Evolutionary conservation across 139 green algal genomes (phyloP).

Genomic region (Asterochloris erici): DNA sequence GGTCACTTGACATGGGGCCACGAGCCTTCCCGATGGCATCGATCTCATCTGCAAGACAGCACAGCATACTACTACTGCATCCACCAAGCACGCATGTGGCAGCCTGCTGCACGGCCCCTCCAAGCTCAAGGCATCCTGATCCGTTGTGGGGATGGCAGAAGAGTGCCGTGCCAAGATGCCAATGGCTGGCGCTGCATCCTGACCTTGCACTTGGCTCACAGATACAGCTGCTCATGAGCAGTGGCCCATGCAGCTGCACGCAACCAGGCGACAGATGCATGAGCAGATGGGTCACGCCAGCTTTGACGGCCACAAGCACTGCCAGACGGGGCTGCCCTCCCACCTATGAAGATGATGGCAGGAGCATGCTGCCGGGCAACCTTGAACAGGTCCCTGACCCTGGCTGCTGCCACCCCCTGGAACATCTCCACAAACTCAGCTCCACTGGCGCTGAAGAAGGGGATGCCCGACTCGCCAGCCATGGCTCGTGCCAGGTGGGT

Average conservation of each 20-base stretch:
- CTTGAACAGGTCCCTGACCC: conserved; percentile 90
- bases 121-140: no score
- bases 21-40: conserved; percentile 91
- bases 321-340: no score
- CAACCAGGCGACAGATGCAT: no score
- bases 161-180: not conserved
- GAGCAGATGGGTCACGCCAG: no score
- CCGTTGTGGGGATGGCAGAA: not conserved
- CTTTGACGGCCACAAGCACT: no score
- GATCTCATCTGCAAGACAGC: conserved; percentile 85
- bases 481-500: conserved; percentile 95
- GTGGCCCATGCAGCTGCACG: no score
- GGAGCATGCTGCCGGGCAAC: conserved; percentile 89
- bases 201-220: no score
- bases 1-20: conserved; percentile 33
- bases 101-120: no score
- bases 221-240: no score
- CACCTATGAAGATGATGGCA: conserved; percentile 97
- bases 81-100: no score
- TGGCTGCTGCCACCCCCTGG: conserved; percentile 61
- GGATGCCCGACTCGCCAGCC: conserved; percentile 61
- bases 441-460: conserved; percentile 69
- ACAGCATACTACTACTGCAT: not conserved
- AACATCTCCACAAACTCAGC: conserved; percentile 85
- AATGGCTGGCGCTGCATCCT: no score